phyloP scores from a whole-genome alignment of 2,329 filamentous ascomycete genomes.

The Sarocladiaceae sp. region DNA sequence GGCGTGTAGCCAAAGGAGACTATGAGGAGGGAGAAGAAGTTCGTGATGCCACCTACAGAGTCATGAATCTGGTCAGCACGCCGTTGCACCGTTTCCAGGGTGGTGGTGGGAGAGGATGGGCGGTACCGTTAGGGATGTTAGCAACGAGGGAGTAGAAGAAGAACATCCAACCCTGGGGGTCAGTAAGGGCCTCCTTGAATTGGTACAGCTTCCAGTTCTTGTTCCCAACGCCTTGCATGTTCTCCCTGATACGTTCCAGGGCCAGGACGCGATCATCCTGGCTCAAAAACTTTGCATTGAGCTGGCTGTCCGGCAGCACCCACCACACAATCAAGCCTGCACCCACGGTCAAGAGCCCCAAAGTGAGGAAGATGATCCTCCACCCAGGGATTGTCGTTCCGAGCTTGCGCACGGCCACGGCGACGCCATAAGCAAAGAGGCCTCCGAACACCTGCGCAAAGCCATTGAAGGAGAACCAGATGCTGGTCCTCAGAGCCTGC shows the following conservation, averaged over 20 bases:
- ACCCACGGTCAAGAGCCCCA: slow-evolving; percentile 49
- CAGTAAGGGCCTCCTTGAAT: slow-evolving; percentile 49
- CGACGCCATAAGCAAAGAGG: too few relatives aligned
- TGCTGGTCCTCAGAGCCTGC: too few relatives aligned
- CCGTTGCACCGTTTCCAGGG: too few relatives aligned
- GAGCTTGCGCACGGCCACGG: slow-evolving; percentile 52
- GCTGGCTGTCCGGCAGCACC: slow-evolving; percentile 53
- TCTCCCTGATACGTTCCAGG: slow-evolving; percentile 49
- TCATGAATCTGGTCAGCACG: too few relatives aligned
- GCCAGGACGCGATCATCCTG: slow-evolving; percentile 49
- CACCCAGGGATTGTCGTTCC: slow-evolving; percentile 55
- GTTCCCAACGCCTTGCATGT: slow-evolving; percentile 58
- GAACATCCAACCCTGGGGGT: slow-evolving; percentile 57
- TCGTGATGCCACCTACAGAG: too few relatives aligned
- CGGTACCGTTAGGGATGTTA: slow-evolving; percentile 54
- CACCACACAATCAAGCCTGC: slow-evolving; percentile 58
- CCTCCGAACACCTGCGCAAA: too few relatives aligned
- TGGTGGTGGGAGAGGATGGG: too few relatives aligned
- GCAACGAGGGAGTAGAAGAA: slow-evolving; percentile 48
- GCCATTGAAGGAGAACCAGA: too few relatives aligned
- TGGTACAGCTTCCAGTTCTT: slow-evolving; percentile 50
- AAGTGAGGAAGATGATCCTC: slow-evolving; percentile 68
- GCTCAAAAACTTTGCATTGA: slow-evolving; percentile 47
- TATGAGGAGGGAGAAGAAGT: too few relatives aligned
- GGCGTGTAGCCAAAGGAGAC: too few relatives aligned